Conservation (phyloP, 2,329 filamentous ascomycete species). For the Xylariaceae sp. region DNA sequence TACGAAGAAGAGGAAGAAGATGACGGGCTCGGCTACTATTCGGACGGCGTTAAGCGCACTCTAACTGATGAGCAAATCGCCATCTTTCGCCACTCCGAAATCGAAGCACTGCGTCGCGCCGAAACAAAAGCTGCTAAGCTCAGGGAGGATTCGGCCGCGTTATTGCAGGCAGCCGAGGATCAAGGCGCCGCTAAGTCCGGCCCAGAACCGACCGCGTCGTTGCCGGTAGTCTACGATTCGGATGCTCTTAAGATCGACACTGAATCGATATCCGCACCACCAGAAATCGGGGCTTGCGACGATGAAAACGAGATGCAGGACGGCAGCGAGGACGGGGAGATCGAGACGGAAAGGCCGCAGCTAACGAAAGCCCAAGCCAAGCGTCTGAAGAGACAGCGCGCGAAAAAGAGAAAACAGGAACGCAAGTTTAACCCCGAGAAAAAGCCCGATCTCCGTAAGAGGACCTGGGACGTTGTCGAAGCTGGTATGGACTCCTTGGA, state of each 20-base stretch:
- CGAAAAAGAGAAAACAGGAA: constrained; percentile 44
- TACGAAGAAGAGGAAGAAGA: constrained; percentile 51
- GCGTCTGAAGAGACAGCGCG: constrained; percentile 42
- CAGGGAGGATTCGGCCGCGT: constrained; percentile 20
- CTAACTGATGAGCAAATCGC: constrained; percentile 89
- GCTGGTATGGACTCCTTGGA: constrained; percentile 61
- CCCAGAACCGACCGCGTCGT: constrained; percentile 17
- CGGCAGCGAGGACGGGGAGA: constrained; percentile 39
- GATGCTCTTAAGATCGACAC: constrained; percentile 7
- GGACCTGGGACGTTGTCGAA: constrained; percentile 69
- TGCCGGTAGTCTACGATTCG: constrained; percentile 11
- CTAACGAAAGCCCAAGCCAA: constrained; percentile 30
- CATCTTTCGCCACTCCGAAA: constrained; percentile 88
- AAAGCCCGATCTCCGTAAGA: constrained; percentile 66
- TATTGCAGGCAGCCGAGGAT: constrained; percentile 15
- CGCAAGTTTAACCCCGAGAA: constrained; percentile 45
- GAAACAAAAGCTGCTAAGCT: constrained; percentile 40
- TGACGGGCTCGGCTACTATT: constrained; percentile 79
- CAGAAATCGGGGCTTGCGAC: constrained; percentile 8
- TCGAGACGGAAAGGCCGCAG: constrained; percentile 35
- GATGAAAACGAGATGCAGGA: constrained; percentile 26
- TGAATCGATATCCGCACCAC: constrained; percentile 5
- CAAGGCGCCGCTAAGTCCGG: constrained; percentile 7
- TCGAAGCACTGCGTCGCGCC: constrained; percentile 69
- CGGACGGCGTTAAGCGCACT: constrained; percentile 84